Base-by-base conservation (phyloP, 2,329 filamentous ascomycete species). In the Colletotrichum phormii region DNA sequence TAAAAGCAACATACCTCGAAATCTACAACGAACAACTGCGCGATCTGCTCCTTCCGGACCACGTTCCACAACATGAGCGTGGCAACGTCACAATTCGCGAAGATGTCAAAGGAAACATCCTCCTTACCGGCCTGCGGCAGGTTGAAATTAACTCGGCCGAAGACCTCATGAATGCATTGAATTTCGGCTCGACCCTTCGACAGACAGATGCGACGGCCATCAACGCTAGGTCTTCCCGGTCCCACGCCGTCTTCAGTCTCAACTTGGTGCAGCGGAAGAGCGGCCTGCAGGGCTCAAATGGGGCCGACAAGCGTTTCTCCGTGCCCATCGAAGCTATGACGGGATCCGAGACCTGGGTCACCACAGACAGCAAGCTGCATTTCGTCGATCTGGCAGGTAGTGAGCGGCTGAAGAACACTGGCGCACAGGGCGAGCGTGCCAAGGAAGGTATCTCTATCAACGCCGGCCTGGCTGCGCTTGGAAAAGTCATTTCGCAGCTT, bases 391-490 rank as follows among this genome's bases (percentile, higher is more conserved):
- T 99, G 81, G 97, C 97, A 64, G 97, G 97, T 76, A 98, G 97
- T 81, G 97, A 99, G 84, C 91, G 97, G 77, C 86, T 99, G 79
- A 99, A 99, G 85, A 98, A 99, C 78, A 99, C 97, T 0, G 95
- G 95, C 42, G 97, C 97, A 0, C 95, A 97, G 75, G 97, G 97
- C 55, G 97, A 98, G 77, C 90, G 97, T 70, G 97, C 97, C 51
- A 96, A 92, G 81, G 97, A 99, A 82, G 97, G 97, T 77, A 99
- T 99, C 73, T 98, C 96, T 13, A 99, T 99, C 86, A 99, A 99
- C 79, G 97, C 94, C 51, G 97, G 97, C 72, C 89, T 99, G 73
- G 97, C 97, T 62, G 96, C 95, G 73, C 87, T 99, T 31, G 97
- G 97, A 80, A 99, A 99, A 82, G 97, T 99, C 82, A 99, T 99